Evolutionary conservation across 306 rosid species (phyloP), one percentile per base, ranked within the genome.

Genomic region (Vicia villosa): DNA sequence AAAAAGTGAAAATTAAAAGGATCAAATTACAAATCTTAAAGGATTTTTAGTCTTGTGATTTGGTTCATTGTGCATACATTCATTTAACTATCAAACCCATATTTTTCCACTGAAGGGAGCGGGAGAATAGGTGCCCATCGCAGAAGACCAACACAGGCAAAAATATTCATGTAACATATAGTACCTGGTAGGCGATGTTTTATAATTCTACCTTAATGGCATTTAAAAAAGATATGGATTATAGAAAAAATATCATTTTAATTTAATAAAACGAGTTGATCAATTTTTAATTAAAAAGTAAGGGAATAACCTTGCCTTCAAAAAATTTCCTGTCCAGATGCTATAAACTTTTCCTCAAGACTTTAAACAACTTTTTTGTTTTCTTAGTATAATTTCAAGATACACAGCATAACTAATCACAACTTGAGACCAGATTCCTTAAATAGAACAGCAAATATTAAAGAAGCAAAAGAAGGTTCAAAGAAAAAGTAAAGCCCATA

Each of bases 401-500:
- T 17, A 26, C 17, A 24, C 21, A 22, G 4, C 71, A 63, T 11
- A 55, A 34, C 37, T 15, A 13, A 36, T 21, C 16, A 43, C 65
- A 62, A 63, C 50, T 32, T 7, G 11, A 45, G 22, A 17, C 26
- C 24, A 54, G 6, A 4, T 45, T 26, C 38, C 61, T 32, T 43
- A 28, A 70, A 63, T 45, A 77, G 36, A 63, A 34, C 24, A 14
- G 43, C 73, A 62, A 41, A 43, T 42, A 70, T 5, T 24, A 51
- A 26, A 34, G 28, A 34, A 70, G 4, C 15, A 26, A 56, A 30
- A 24, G 36, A 22, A 17, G 47, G 37, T 45, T 22, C 13, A 67
- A 32, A 54, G 37, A 32, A 20, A 64, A 65, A 36, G 6, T 54
- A 22, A 41, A 62, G 26, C 56, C 28, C 22, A 52, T 51, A 42